Conservation (phyloP, 2,329 filamentous ascomycete genomes). For the Hirsutella rhossiliensis region DNA sequence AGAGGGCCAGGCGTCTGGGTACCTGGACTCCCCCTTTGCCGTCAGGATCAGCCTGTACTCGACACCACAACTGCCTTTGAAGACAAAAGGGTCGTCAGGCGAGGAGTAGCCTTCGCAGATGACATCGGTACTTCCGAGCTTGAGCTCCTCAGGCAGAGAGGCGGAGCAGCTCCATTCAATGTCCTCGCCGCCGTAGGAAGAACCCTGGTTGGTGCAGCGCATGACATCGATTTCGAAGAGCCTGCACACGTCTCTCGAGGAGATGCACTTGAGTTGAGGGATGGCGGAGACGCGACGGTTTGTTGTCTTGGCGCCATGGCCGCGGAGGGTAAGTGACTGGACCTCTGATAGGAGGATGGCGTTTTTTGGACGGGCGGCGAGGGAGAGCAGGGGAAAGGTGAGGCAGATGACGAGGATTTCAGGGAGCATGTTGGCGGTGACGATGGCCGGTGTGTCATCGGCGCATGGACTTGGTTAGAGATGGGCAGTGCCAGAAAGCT, state of each 20-base stretch:
- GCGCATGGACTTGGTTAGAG: neutral
- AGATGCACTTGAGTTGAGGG: constrained; percentile 69
- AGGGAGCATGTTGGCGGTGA: neutral
- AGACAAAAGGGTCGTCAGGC: constrained; percentile 69
- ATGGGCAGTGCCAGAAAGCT: neutral
- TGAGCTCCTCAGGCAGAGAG: constrained; percentile 45
- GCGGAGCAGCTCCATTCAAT: constrained; percentile 84
- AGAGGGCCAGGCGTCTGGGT: constrained; percentile 38
- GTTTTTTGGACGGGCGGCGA: constrained; percentile 27
- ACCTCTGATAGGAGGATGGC: constrained; percentile 51
- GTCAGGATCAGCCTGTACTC: constrained; percentile 78
- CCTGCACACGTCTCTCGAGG: constrained; percentile 48
- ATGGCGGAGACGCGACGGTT: constrained; percentile 65
- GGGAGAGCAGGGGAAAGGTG: constrained; percentile 13
- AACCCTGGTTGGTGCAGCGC: constrained; percentile 80
- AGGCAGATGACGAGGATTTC: constrained; percentile 6
- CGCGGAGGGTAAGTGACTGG: constrained; percentile 65
- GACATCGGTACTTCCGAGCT: constrained; percentile 77
- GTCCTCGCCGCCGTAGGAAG: constrained; percentile 67
- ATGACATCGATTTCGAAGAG: constrained; percentile 69
- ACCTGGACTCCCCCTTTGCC: constrained; percentile 58
- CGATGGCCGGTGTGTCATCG: neutral
- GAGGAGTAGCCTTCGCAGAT: constrained; percentile 79
- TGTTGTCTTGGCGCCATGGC: constrained; percentile 50
- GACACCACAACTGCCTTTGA: constrained; percentile 86